A percentile compares a stretch with the other conserved stretches of the same genome.
Conservation (phyloP, 306 rosid species). For the Ceratonia siliqua region DNA sequence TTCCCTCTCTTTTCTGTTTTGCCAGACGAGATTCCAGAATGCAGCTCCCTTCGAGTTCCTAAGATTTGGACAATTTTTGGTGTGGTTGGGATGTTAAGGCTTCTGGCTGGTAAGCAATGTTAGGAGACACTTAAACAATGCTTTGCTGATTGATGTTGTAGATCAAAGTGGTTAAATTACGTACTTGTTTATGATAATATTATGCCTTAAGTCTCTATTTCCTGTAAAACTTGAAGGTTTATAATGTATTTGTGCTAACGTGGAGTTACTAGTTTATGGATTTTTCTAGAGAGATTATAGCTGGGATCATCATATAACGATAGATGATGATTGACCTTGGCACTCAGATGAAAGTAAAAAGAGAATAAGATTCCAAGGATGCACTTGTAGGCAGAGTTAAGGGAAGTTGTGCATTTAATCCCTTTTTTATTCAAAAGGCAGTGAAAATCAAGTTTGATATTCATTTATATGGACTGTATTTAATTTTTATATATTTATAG, state of each 20-base stretch:
- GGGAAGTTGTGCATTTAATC: not conserved
- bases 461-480: not conserved
- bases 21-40: slow-evolving; percentile 67
- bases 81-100: slow-evolving; percentile 74
- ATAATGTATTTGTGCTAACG: not conserved
- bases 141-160: not conserved
- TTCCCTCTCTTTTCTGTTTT: not conserved
- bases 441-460: slow-evolving; percentile 10
- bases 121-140: not conserved
- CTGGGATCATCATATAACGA: not conserved
- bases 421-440: not conserved
- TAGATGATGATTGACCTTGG: not conserved
- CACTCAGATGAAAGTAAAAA: not conserved
- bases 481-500: not conserved
- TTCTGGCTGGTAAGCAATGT: slow-evolving; percentile 65
- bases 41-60: slow-evolving; percentile 63
- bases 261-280: not conserved
- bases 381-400: not conserved
- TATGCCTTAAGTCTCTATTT: not conserved
- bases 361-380: not conserved
- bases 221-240: not conserved
- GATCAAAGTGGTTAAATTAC: not conserved
- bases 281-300: not conserved
- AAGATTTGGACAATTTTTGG: slow-evolving; percentile 69
- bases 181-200: not conserved